Evolutionary conservation across 1,284 basidiomycete species (phyloP), one percentile per base, ranked within the genome.

Genomic region (Vanrija sp.): DNA sequence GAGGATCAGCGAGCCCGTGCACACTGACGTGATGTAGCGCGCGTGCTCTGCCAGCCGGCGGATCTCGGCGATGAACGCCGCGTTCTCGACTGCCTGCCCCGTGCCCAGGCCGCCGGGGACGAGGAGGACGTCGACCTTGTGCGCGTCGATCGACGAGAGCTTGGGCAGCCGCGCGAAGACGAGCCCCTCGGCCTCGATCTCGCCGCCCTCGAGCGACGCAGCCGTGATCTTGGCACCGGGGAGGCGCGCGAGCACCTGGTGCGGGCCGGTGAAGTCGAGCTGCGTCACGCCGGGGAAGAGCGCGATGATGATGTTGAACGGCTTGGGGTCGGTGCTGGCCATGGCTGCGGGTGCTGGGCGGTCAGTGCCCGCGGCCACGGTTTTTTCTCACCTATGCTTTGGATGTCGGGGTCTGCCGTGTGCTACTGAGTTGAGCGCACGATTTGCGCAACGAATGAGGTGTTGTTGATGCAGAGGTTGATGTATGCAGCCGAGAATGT

Each of bases 201-300:
- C 31, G 31, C 31, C 31, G 31, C 31, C 31, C 12, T 45, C 49
- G 8, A 49, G 23, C 4, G 19, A 22, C 20, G 41, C 24, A 31
- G 25, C 44, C 14, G 47, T 20, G 18, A 56, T 25, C 20, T 25
- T 20, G 3, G 27, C 37, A 37, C 22, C 38, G 4, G 45, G 45
- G 3, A 56, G 46, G 12, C 39, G 39, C 9, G 50, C 38, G 12
- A 50, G 47, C 18, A 43, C 19, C 22, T 56, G 43, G 50, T 52
- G 41, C 22, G 54, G 54, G 20, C 54, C 54, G 8, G 43, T 31
- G 5, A 56, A 6, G 54, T 56, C 54, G 36, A 56, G 54, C n/a
- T 41, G 37, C 31, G 45, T 42, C 15, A 53, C 41, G 41, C 22
- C 24, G 24, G 48, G 55, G 51, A 49, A 51, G 38, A 57, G 22